Conservation (phyloP, 2,329 filamentous ascomycete genomes). For the Ilyonectria robusta region DNA sequence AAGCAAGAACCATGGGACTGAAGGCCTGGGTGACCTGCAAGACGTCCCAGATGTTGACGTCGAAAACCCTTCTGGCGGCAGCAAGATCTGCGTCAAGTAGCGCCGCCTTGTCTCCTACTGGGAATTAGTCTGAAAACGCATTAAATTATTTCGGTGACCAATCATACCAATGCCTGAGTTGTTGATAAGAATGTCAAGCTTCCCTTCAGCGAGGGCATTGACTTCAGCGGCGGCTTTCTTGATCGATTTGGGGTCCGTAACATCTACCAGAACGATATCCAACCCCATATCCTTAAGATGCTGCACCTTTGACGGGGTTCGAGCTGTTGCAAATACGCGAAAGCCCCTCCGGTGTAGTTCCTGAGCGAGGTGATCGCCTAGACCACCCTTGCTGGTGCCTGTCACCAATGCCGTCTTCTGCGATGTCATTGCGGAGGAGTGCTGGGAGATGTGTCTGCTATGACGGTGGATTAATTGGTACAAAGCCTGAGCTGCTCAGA, state of each 20-base stretch:
- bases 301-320: conserved; percentile 51
- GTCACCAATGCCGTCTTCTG: conserved; percentile 53
- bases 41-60: conserved; percentile 57
- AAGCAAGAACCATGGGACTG: conserved; percentile 52
- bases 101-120: conserved; percentile 37
- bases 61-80: conserved; percentile 49
- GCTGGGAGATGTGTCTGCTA: neutral
- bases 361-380: conserved; percentile 57
- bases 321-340: conserved; percentile 58
- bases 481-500: neutral
- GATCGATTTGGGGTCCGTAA: conserved; percentile 55
- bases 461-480: neutral
- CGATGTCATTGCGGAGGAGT: conserved; percentile 18
- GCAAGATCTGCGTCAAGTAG: conserved; percentile 41
- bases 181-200: conserved; percentile 60
- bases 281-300: conserved; percentile 52
- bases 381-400: conserved; percentile 56
- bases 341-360: conserved; percentile 56
- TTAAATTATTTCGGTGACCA: conserved; percentile 33
- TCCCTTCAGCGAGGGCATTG: conserved; percentile 51
- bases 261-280: conserved; percentile 58
- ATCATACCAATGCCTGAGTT: conserved; percentile 55
- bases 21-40: conserved; percentile 58
- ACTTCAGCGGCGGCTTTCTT: conserved; percentile 51
- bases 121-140: neutral